Conservation (phyloP, 441 rosid genomes). For the Pelargonium australe region DNA sequence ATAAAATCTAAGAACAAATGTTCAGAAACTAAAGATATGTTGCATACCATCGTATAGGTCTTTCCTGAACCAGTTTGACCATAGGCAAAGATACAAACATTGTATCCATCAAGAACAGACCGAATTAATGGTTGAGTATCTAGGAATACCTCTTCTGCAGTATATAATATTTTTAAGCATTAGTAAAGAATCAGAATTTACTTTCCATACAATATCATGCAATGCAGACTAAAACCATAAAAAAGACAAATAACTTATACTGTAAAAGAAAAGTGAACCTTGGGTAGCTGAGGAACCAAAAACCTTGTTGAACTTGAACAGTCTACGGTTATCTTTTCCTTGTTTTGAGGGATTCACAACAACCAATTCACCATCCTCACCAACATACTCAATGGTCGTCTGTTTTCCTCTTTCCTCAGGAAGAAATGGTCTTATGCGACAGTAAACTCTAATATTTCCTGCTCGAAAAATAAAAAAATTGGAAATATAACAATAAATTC, state of each 20-base stretch:
- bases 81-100: constrained; percentile 91
- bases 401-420: constrained; percentile 55
- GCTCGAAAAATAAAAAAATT: background rate
- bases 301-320: constrained; percentile 70
- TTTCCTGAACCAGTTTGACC: constrained; percentile 99
- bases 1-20: constrained; percentile 29
- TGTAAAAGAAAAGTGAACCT: constrained; percentile 28
- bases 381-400: constrained; percentile 50
- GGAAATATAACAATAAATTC: background rate
- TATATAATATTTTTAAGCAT: constrained; percentile 10
- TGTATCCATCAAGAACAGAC: constrained; percentile 91
- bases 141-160: constrained; percentile 75
- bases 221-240: constrained; percentile 3
- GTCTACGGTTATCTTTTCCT: constrained; percentile 55
- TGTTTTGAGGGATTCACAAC: constrained; percentile 81
- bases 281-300: constrained; percentile 55
- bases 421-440: constrained; percentile 80
- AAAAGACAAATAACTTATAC: background rate
- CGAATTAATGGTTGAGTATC: constrained; percentile 38
- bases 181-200: constrained; percentile 3
- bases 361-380: constrained; percentile 74
- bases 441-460: constrained; percentile 89
- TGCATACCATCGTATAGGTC: constrained; percentile 89
- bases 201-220: constrained; percentile 8
- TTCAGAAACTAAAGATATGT: background rate